Evolutionary conservation across 805 yeast genomes (phyloP), one percentile per base, ranked within the genome.

Genomic region (Sugiyamaella mastotermitis): DNA sequence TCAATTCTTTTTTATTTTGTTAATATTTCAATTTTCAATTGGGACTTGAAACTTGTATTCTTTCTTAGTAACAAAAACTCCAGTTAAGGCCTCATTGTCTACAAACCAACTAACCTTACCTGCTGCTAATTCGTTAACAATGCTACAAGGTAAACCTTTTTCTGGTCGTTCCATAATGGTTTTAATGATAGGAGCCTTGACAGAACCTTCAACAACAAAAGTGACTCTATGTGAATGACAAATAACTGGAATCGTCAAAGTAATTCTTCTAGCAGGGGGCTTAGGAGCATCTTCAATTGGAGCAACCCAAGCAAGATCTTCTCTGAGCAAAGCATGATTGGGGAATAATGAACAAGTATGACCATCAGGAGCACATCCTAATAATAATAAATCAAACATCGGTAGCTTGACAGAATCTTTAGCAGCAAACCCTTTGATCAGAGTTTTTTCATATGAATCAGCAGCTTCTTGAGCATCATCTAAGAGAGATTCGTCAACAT

Each of bases 291-390:
- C 82, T 46, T 76, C 81, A 5, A 90, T 94, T 1, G 97, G 94
- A 18, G 85, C 83, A 47, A 88, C 88, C 97, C 97, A 90, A 1
- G 97, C 97, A 50, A 82, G 72, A 45, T 80, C 75, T 60, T 90
- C 98, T 56, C 97, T 73, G 48, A 90, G 67, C 40, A 83, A 81
- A 50, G 84, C 92, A 55, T 84, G 92, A 57, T 82, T 81, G 16
- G 98, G 98, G 69, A 90, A 90, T 40, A 90, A 72, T n/a, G 95
- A 86, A 37, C 96, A 95, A 55, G 86, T 84, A 61, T 90, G 98
- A 16, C 98, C 98, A 61, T 90, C 98, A 2, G 97, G 97, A 1
- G 98, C 98, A 69, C 97, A 90, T 18, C 98, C 98, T 42, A 92
- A 69, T 48, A 92, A 67, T 46, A 92, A 74, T 38, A 92, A 65